Percentiles rank a stretch among this genome's conserved stretches.
Evolutionary conservation across 768 basidiomycete species (phyloP).

Genomic region (Crassisporium funariophilum): DNA sequence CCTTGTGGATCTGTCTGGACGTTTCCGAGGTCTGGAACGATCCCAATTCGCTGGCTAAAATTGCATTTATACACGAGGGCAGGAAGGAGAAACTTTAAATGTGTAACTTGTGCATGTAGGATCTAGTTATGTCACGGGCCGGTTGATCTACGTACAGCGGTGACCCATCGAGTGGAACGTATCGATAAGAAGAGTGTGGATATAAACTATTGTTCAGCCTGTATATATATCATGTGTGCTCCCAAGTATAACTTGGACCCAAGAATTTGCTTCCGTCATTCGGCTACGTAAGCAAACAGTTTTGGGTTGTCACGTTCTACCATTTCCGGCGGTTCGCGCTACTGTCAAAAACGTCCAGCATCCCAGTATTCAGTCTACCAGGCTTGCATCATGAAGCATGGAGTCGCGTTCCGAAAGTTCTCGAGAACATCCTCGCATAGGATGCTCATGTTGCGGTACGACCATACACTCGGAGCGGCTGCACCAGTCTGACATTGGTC

Average conservation of each 20-base stretch:
- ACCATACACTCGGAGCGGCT: conserved; percentile 14
- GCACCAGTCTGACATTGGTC: not conserved
- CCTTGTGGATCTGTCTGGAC: conserved; percentile 49
- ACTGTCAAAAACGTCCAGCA: conserved; percentile 2
- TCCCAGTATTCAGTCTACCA: conserved; percentile 1
- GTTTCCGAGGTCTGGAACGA: conserved; percentile 40
- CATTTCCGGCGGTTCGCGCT: too few relatives aligned
- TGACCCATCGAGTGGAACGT: too few relatives aligned
- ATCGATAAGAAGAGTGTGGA: too few relatives aligned
- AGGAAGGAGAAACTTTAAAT: not conserved
- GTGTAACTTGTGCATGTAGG: too few relatives aligned
- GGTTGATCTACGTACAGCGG: too few relatives aligned
- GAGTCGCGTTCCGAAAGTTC: conserved; percentile 88
- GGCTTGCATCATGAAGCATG: conserved; percentile 79
- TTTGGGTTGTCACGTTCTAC: too few relatives aligned
- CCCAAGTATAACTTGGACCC: too few relatives aligned
- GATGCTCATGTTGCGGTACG: conserved; percentile 90
- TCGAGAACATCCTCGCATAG: conserved; percentile 91
- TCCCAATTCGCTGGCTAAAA: conserved; percentile 35
- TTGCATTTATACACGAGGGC: not conserved
- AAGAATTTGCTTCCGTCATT: too few relatives aligned
- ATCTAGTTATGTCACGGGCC: too few relatives aligned
- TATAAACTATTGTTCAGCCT: too few relatives aligned
- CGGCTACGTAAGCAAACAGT: too few relatives aligned
- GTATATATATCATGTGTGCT: too few relatives aligned